Conservation (phyloP, 2,329 filamentous ascomycete genomes). For the Sordariomycetes sp. region DNA sequence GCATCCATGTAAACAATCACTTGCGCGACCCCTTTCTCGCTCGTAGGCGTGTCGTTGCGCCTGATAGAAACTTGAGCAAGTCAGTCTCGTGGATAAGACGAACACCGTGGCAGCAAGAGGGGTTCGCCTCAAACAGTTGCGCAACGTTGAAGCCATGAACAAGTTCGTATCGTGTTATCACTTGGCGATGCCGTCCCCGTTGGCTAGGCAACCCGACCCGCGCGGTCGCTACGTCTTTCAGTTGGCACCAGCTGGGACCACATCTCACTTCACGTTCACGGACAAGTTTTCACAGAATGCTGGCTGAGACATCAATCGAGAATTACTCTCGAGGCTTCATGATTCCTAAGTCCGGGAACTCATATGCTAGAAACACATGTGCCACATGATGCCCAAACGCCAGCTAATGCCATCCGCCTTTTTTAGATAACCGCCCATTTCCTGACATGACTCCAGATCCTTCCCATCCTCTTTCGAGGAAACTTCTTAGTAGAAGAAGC, state of each 20-base stretch:
- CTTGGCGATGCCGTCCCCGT: not conserved
- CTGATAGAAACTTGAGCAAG: not conserved
- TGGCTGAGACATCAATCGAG: constrained; percentile 3
- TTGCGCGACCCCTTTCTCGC: not conserved
- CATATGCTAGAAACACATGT: constrained; percentile 3
- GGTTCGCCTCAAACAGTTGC: not conserved
- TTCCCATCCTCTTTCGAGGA: constrained; percentile 6
- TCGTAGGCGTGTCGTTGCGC: not conserved
- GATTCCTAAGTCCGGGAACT: constrained; percentile 5
- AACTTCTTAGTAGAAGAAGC: constrained; percentile 85
- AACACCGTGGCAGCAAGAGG: not conserved
- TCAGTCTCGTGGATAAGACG: not conserved
- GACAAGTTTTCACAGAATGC: not conserved
- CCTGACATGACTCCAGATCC: constrained; percentile 1
- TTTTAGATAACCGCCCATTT: constrained; percentile 2
- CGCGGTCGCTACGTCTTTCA: not conserved
- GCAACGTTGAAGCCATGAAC: not conserved
- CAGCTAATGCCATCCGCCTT: not conserved
- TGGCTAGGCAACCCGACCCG: not conserved
- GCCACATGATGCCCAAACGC: constrained; percentile 3
- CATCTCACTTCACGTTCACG: not conserved
- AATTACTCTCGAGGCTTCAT: not conserved
- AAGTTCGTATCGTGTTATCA: not conserved
- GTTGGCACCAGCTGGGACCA: not conserved
- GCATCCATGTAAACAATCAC: not conserved